These are phyloP conservation scores for Aphanomyces astaci DNA, from an alignment of 352 stramenopile species.

Conservation along the genomic window DNA sequence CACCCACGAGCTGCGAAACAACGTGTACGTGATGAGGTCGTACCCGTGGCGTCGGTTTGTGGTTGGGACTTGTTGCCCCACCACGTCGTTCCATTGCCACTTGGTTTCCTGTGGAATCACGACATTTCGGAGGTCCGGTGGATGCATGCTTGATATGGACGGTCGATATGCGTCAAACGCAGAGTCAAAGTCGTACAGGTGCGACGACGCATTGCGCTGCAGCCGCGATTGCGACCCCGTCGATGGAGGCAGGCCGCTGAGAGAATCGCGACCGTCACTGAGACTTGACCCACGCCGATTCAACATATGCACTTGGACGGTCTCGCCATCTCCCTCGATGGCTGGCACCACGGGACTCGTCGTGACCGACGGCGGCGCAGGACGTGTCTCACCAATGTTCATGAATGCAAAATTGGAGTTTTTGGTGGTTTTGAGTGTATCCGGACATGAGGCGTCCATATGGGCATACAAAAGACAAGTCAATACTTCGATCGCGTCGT, in stretches of 20 bases:
- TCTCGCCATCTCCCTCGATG: background rate
- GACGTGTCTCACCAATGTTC: background rate
- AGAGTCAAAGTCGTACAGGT: constrained; percentile 21
- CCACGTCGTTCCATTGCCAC: constrained; percentile 15
- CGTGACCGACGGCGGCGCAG: background rate
- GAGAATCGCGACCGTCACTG: background rate
- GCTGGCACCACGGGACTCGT: background rate
- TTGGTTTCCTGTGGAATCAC: constrained; percentile 7
- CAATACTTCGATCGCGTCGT: background rate
- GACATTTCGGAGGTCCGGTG: background rate
- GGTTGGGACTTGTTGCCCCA: background rate
- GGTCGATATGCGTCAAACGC: constrained; percentile 18
- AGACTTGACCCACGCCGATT: background rate
- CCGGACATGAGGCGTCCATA: background rate
- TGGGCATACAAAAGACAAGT: background rate
- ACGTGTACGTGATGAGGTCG: constrained; percentile 23
- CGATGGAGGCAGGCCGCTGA: constrained; percentile 3
- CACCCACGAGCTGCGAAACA: constrained; percentile 70
- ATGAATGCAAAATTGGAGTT: background rate
- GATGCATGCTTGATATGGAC: background rate
- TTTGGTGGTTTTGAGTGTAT: background rate
- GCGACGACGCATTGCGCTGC: constrained; percentile 5
- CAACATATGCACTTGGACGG: background rate
- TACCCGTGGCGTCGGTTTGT: background rate
- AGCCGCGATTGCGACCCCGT: background rate